Evolutionary conservation across 306 rosid genomes (phyloP).

Genomic region (Glycine soja): DNA sequence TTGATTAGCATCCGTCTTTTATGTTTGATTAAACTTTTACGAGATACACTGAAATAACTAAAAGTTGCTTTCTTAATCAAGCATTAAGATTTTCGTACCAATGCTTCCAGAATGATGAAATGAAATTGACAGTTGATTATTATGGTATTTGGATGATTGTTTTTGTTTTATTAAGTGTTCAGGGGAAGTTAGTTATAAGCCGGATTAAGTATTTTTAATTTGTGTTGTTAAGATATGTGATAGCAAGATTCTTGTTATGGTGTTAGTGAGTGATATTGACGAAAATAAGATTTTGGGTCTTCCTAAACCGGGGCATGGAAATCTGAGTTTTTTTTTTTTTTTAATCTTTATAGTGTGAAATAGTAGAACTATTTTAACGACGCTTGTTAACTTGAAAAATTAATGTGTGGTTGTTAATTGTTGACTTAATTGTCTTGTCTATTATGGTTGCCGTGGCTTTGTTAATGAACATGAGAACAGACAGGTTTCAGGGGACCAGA

Average conservation of each 20-base stretch:
- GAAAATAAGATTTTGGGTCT: no score
- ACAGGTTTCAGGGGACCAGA: not conserved
- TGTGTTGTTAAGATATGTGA: not conserved
- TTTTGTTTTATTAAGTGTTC: no score
- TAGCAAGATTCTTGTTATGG: no score
- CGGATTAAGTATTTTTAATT: not conserved
- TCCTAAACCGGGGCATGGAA: no score
- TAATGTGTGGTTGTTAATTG: not conserved
- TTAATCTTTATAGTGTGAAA: not conserved
- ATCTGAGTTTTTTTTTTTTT: not conserved
- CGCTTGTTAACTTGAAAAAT: not conserved
- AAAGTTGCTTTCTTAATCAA: no score
- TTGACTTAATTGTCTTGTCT: not conserved
- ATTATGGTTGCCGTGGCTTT: not conserved
- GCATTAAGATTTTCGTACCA: not conserved
- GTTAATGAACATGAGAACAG: not conserved
- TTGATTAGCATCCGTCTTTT: no score
- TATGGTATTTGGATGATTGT: not conserved
- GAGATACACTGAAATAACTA: no score
- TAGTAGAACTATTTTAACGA: not conserved
- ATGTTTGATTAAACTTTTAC: no score
- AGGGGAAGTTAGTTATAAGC: no score
- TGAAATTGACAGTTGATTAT: not conserved
- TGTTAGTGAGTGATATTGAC: no score
- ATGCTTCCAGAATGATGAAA: not conserved